Percentiles rank a stretch among this genome's conserved stretches.
Evolutionary conservation across 2,329 filamentous ascomycete species (phyloP).

Genomic region (Exutisphaerella laricina): DNA sequence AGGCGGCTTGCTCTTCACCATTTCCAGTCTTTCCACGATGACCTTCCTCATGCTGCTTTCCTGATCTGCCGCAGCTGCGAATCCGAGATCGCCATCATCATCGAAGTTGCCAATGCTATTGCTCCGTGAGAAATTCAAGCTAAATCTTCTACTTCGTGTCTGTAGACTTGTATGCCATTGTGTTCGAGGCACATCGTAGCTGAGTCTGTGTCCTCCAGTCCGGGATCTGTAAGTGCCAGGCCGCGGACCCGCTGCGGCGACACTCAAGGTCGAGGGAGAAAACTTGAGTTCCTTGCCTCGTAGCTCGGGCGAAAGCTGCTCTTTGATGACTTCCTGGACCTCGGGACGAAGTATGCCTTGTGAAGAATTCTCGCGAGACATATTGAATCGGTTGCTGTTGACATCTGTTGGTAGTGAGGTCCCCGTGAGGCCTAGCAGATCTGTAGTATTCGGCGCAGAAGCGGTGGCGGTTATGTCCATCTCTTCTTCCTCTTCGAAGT

Average conservation of each 20-base stretch:
- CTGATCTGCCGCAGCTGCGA: conserved; percentile 88
- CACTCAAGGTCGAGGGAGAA: conserved; percentile 6
- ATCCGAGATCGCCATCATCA: conserved; percentile 86
- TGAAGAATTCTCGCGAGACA: conserved; percentile 42
- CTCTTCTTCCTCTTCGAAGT: conserved; percentile 61
- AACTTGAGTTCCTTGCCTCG: conserved; percentile 18
- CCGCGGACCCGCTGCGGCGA: conserved; percentile 14
- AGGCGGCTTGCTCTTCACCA: conserved; percentile 90
- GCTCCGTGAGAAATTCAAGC: conserved; percentile 31
- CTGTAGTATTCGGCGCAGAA: conserved; percentile 46
- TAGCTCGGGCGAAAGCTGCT: conserved; percentile 16
- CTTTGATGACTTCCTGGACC: conserved; percentile 22
- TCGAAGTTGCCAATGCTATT: conserved; percentile 40
- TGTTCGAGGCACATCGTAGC: conserved; percentile 22
- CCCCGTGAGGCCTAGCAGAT: conserved; percentile 61
- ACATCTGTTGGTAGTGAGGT: conserved; percentile 33
- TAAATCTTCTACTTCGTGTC: conserved; percentile 38
- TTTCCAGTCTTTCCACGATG: conserved; percentile 92
- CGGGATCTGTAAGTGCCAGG: conserved; percentile 21
- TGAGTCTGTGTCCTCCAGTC: conserved; percentile 28
- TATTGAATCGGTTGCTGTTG: conserved; percentile 44
- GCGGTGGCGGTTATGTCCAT: conserved; percentile 77
- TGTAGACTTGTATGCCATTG: conserved; percentile 19
- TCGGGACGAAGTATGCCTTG: conserved; percentile 32
- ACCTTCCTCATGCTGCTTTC: conserved; percentile 88